phyloP scores from a whole-genome alignment of 1,139 yeast genomes.

The Blastobotrys capitulatus region DNA sequence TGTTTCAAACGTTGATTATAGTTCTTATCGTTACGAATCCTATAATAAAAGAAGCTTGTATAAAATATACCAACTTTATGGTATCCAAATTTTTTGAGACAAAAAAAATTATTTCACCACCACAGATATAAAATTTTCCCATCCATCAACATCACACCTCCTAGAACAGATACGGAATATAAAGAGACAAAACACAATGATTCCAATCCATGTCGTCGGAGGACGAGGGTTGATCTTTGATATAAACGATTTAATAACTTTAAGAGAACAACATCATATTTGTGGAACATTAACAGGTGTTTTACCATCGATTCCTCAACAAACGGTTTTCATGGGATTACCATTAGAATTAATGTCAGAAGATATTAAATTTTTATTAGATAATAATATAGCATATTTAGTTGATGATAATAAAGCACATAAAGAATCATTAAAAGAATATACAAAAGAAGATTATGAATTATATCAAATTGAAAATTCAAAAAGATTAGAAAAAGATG shows the following conservation, averaged over 20 bases:
- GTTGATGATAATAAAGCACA: slow-evolving; percentile 32
- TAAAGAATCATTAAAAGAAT: slow-evolving; percentile 23
- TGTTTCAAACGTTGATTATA: no score
- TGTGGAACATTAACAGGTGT: slow-evolving; percentile 80
- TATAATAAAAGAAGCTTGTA: no score
- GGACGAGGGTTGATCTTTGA: slow-evolving; percentile 51
- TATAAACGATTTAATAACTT: slow-evolving; percentile 44
- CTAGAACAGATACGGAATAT: no score
- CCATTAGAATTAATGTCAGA: slow-evolving; percentile 72
- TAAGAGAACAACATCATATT: slow-evolving; percentile 51
- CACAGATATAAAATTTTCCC: no score
- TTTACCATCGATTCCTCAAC: slow-evolving; percentile 84
- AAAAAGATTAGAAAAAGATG: slow-evolving; percentile 17
- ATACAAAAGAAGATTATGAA: slow-evolving; percentile 15
- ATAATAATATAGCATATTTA: slow-evolving; percentile 28
- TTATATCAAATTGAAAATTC: slow-evolving; percentile 11
- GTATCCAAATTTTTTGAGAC: no score
- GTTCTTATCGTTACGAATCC: no score
- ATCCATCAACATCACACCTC: no score
- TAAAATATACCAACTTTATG: no score
- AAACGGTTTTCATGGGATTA: slow-evolving; percentile 74
- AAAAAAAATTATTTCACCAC: no score
- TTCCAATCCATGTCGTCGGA: slow-evolving; percentile 39
- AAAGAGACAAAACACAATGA: not conserved
- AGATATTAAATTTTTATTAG: slow-evolving; percentile 64